A percentile compares a stretch with the other conserved stretches of the same genome.
These are phyloP conservation scores for Candida xyloterini DNA, from an alignment of 805 yeast species.

Conservation along the genomic window DNA sequence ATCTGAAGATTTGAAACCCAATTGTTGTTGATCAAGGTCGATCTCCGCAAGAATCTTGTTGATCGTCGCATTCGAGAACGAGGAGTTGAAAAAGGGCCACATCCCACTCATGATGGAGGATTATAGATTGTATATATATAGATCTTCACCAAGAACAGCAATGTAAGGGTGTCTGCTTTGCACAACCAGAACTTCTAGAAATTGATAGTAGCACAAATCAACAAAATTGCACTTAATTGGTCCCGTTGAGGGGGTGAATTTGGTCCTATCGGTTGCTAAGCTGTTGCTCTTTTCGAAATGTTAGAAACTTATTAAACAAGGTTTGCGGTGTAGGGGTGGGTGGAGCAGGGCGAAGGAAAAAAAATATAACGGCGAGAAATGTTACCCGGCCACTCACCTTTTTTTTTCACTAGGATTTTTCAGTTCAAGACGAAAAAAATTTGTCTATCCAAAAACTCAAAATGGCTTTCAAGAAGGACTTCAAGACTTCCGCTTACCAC, in stretches of 20 bases:
- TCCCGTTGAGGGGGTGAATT: neutral
- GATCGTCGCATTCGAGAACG: conserved; percentile 37
- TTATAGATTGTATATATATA: neutral
- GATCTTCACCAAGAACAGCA: neutral
- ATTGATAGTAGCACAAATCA: neutral
- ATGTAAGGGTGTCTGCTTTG: neutral
- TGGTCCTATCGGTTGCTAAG: neutral
- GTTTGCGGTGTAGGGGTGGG: conserved; percentile 8
- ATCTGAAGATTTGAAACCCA: conserved; percentile 2
- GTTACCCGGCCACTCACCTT: conserved; percentile 18
- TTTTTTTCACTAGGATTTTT: neutral
- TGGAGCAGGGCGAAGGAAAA: neutral
- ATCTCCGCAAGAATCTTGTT: conserved; percentile 37
- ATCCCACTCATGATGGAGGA: conserved; percentile 33
- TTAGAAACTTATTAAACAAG: neutral
- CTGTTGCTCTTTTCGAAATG: neutral
- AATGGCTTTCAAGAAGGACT: conserved; percentile 74
- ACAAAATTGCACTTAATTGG: neutral
- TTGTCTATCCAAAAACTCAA: conserved; percentile 23
- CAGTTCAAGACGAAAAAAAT: conserved; percentile 3
- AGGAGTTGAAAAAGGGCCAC: conserved; percentile 39
- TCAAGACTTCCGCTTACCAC: conserved; percentile 91
- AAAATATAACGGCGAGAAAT: neutral
- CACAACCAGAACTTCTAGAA: neutral
- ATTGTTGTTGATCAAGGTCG: conserved; percentile 33